Percentiles rank a stretch among this genome's conserved stretches.
phyloP scores from a whole-genome alignment of 257 asterid genomes.

The Solanum sparsipilum region DNA sequence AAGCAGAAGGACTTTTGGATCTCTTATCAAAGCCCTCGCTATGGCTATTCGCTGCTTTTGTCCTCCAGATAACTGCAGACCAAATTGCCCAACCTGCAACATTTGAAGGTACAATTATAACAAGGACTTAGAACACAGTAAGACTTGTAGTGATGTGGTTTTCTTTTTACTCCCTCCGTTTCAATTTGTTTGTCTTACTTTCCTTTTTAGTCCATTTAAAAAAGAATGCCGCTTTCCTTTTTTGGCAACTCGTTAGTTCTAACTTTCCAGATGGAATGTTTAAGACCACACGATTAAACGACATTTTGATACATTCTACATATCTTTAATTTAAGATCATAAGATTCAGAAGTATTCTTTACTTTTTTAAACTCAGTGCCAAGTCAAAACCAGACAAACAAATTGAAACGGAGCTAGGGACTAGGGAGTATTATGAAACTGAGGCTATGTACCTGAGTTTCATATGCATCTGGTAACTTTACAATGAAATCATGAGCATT shows the following conservation, averaged over 20 bases:
- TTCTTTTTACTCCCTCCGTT: background rate
- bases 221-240: background rate
- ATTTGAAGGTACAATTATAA: background rate
- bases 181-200: background rate
- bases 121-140: background rate
- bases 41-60: constrained; percentile 84
- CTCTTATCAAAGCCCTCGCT: constrained; percentile 69
- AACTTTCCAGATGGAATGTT: background rate
- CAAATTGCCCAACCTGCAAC: constrained; percentile 70
- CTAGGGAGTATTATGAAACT: background rate
- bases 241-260: background rate
- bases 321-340: no score
- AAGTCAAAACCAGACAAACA: background rate
- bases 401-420: background rate
- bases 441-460: constrained; percentile 46
- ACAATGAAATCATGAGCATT: constrained; percentile 61
- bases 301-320: no score
- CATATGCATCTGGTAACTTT: constrained; percentile 54
- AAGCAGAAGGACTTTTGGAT: constrained; percentile 60
- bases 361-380: background rate
- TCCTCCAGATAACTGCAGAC: constrained; percentile 74
- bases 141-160: background rate
- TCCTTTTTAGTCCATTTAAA: background rate
- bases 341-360: background rate
- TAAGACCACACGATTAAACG: background rate